Conservation (phyloP, 768 basidiomycete species). For the Macrolepiota albuminosa region DNA sequence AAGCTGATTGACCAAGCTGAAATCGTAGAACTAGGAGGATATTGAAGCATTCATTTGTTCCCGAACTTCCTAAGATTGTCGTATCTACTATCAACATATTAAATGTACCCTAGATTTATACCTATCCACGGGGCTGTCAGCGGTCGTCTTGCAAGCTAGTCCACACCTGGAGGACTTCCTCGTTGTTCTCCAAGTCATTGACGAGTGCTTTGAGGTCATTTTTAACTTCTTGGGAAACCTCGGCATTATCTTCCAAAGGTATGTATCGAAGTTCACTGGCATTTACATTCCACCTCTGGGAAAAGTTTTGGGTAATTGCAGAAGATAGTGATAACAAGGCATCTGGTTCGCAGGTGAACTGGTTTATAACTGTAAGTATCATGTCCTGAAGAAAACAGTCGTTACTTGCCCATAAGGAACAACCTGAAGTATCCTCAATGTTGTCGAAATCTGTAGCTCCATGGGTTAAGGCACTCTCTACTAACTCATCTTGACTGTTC, state of each 20-base stretch:
- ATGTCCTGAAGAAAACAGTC: neutral
- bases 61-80: neutral
- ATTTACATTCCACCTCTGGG: slow-evolving; percentile 11
- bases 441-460: slow-evolving; percentile 20
- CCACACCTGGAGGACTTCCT: slow-evolving; percentile 57
- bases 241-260: slow-evolving; percentile 35
- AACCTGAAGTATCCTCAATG: neutral
- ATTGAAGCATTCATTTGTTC: neutral
- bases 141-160: slow-evolving; percentile 38
- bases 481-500: slow-evolving; percentile 29
- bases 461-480: slow-evolving; percentile 12
- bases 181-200: slow-evolving; percentile 49
- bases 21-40: slow-evolving; percentile 6
- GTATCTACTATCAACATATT: neutral
- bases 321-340: slow-evolving; percentile 33
- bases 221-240: slow-evolving; percentile 33
- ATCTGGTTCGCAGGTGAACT: slow-evolving; percentile 45
- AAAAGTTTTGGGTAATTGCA: slow-evolving; percentile 24
- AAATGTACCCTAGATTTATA: neutral
- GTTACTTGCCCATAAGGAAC: slow-evolving; percentile 9
- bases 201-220: slow-evolving; percentile 40
- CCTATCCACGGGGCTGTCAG: neutral
- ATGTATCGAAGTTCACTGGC: slow-evolving; percentile 45
- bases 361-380: neutral
- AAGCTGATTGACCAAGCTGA: slow-evolving; percentile 9